Conservation (phyloP, 2,329 filamentous ascomycete species). For the Ophiosphaerella korrae region DNA sequence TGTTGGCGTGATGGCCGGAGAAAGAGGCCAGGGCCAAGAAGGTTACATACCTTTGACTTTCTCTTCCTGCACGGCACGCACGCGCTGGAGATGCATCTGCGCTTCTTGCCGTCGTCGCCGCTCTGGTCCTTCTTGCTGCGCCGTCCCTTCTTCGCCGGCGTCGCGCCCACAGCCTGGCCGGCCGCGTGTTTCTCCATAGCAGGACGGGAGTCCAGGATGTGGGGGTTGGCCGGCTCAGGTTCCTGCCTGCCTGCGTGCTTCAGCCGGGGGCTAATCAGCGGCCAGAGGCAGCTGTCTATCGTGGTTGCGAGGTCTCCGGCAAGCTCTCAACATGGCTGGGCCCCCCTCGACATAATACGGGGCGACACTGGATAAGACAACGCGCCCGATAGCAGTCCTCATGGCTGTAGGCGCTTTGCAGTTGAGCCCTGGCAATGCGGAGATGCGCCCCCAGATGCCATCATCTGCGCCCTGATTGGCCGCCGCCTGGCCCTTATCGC, state of each 20-base stretch:
- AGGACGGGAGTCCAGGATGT: constrained; percentile 1
- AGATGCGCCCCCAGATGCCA: constrained; percentile 5
- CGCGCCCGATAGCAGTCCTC: constrained; percentile 10
- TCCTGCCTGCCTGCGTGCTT: neutral
- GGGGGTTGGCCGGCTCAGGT: neutral
- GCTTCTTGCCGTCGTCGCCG: constrained; percentile 51
- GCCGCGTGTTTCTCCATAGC: constrained; percentile 21
- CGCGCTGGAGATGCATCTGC: constrained; percentile 49
- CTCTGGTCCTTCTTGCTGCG: constrained; percentile 42
- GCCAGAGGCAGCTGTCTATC: constrained; percentile 15
- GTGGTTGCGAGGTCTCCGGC: constrained; percentile 12
- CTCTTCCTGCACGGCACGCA: constrained; percentile 49
- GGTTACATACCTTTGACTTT: constrained; percentile 47
- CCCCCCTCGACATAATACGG: neutral
- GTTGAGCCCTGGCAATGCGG: neutral
- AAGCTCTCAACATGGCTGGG: constrained; percentile 23
- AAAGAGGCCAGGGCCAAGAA: constrained; percentile 9
- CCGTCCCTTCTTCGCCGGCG: constrained; percentile 39
- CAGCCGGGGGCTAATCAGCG: constrained; percentile 33
- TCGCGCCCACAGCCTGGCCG: constrained; percentile 12
- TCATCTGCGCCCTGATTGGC: constrained; percentile 17
- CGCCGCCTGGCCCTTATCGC: constrained; percentile 15
- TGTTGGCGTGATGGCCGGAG: constrained; percentile 10
- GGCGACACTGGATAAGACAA: too few species aligned
- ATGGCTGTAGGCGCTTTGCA: constrained; percentile 14